These are phyloP conservation scores for Anthracocystis setariae DNA, from an alignment of 1,284 basidiomycete genomes.

Conservation along the genomic window DNA sequence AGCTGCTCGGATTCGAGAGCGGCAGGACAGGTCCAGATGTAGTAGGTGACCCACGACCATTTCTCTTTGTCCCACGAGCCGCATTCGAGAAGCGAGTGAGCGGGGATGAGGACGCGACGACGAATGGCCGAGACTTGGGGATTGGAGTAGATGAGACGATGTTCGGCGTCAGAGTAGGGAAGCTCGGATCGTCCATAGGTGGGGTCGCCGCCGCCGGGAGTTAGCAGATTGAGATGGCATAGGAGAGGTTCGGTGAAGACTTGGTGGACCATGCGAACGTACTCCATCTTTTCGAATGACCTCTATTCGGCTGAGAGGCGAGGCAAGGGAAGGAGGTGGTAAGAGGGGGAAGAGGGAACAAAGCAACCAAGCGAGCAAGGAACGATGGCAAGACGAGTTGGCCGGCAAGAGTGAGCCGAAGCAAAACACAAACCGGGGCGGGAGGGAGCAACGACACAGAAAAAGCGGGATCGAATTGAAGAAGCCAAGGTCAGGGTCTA, in stretches of 20 bases:
- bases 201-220: conserved; percentile 57
- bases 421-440: not conserved
- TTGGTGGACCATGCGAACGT: conserved; percentile 41
- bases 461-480: too few species aligned
- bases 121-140: conserved; percentile 52
- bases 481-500: too few species aligned
- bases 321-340: not conserved
- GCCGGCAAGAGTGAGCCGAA: not conserved
- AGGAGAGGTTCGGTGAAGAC: conserved; percentile 62
- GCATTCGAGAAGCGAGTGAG: conserved; percentile 41
- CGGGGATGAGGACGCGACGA: conserved; percentile 49
- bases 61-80: conserved; percentile 40
- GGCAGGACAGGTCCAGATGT: conserved; percentile 56
- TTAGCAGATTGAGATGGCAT: conserved; percentile 49
- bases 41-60: conserved; percentile 57
- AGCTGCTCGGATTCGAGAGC: conserved; percentile 43
- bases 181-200: conserved; percentile 60
- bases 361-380: too few species aligned
- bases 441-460: too few species aligned
- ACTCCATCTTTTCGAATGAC: conserved; percentile 45
- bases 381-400: not conserved
- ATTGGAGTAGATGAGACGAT: conserved; percentile 61
- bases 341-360: not conserved
- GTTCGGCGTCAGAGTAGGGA: conserved; percentile 52
- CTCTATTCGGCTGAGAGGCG: not conserved